Base-by-base conservation (phyloP, 106 monocot species). In the Apostasia shenzhenica region DNA sequence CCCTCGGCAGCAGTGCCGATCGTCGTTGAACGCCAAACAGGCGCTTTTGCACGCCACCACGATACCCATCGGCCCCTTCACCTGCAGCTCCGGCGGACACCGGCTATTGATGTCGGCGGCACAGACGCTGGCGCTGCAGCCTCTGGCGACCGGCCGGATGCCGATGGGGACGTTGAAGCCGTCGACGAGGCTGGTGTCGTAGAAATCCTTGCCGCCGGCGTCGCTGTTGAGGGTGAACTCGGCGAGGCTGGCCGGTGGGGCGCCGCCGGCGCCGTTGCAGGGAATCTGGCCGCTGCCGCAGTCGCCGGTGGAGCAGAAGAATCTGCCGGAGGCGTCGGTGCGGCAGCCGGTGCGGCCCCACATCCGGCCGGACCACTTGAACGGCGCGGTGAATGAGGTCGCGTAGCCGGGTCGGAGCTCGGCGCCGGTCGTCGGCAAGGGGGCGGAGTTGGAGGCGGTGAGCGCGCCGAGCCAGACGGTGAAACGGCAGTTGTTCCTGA, bases 401-500 rank as follows among this genome's bases (percentile, higher is more conserved):
- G 68, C 44, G 8, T 13, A 8, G 0, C 81, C 83, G 5, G 55
- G 8, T 3, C 54, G 41, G 45, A 88, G 83, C 39, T 54, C 72
- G 70, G 83, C 83, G 6, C 88, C 88, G 0, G 83, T 84, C 7
- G 68, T 43, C 11, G 41, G 58, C 43, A 84, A 55, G 14, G 50
- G 55, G 4, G 80, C 54, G 67, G 57, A 72, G 13, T 74, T 77
- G 8, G 77, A 53, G 68, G 54, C 68, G 39, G 87, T 73, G 11
- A 83, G 80, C 12, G 75, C 43, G 26, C 80, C 88, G 14, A 81
- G 83, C 88, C 88, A 88, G 41, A 88, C 66, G 10, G 88, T 76
- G 49, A 13, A 5, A 10, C 44, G 61, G 56, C 88, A 88, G 2
- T 56, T 49, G 67, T 67, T 69, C 40, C 40, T 46, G 40, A 72